Conservation (phyloP, 257 asterid genomes). For the Fraxinus pennsylvanica region DNA sequence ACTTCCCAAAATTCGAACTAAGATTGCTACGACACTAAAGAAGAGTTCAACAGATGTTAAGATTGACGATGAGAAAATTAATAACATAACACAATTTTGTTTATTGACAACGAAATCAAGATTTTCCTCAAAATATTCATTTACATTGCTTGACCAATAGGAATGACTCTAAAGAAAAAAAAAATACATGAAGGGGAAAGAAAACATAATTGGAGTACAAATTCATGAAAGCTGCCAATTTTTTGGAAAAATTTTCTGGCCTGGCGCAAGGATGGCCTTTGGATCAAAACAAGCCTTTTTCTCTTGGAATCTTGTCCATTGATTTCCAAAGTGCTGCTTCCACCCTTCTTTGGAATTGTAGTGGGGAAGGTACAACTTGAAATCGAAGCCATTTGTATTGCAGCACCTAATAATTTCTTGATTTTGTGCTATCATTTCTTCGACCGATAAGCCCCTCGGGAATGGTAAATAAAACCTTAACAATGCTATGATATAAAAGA, state of each 20-base stretch:
- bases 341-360: conserved; percentile 62
- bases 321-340: conserved; percentile 76
- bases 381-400: conserved; percentile 46
- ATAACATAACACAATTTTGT: too few relatives aligned
- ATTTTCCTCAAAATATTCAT: conserved; percentile 47
- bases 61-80: too few relatives aligned
- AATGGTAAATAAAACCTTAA: conserved; percentile 63
- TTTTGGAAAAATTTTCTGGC: conserved; percentile 78
- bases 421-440: conserved; percentile 72
- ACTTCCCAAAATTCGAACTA: too few relatives aligned
- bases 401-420: conserved; percentile 62
- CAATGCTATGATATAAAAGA: conserved; percentile 77
- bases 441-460: conserved; percentile 49
- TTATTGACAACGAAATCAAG: conserved; percentile 30
- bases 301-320: conserved; percentile 75
- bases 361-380: conserved; percentile 85
- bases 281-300: conserved; percentile 74
- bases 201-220: background rate
- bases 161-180: conserved; percentile 19
- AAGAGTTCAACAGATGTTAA: too few relatives aligned
- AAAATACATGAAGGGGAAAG: background rate
- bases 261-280: conserved; percentile 89
- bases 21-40: too few relatives aligned
- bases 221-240: conserved; percentile 41
- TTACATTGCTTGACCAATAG: conserved; percentile 47